phyloP scores from a whole-genome alignment of 1,284 basidiomycete species.

The Cerioporus squamosus region DNA sequence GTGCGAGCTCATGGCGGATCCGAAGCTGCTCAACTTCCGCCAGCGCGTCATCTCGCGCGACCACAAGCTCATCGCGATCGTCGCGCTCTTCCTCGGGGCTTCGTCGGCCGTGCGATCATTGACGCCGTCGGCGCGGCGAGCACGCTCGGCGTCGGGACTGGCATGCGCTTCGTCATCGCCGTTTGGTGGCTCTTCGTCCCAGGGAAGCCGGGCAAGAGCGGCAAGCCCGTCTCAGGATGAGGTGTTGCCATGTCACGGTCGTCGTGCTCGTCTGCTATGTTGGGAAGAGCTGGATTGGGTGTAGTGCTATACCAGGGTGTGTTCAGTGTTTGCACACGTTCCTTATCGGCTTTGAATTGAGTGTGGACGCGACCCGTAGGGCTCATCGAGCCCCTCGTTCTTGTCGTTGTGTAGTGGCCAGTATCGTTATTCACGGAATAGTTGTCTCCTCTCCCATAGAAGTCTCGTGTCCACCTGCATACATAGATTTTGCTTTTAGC shows the following conservation, averaged over 20 bases:
- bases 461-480: too few species aligned
- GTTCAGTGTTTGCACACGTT: too few species aligned
- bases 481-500: too few species aligned
- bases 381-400: too few species aligned
- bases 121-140: conserved; percentile 65
- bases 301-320: too few species aligned
- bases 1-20: conserved; percentile 86
- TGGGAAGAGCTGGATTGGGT: too few species aligned
- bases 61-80: conserved; percentile 71
- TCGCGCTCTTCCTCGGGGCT: conserved; percentile 79
- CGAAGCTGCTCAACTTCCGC: conserved; percentile 63
- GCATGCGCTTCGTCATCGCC: conserved; percentile 65
- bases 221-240: conserved; percentile 19
- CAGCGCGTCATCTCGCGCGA: conserved; percentile 66
- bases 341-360: too few species aligned
- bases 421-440: too few species aligned
- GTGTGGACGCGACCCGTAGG: too few species aligned
- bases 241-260: not conserved
- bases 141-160: conserved; percentile 71
- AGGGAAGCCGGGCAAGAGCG: conserved; percentile 41
- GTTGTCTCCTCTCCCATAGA: too few species aligned
- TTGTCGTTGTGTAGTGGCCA: too few species aligned
- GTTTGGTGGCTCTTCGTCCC: conserved; percentile 74
- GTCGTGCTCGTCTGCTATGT: too few species aligned
- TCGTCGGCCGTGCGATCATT: conserved; percentile 69